Evolutionary conservation across 441 rosid species (phyloP), one percentile per base, ranked within the genome.

Genomic region (Brassica hybrid): DNA sequence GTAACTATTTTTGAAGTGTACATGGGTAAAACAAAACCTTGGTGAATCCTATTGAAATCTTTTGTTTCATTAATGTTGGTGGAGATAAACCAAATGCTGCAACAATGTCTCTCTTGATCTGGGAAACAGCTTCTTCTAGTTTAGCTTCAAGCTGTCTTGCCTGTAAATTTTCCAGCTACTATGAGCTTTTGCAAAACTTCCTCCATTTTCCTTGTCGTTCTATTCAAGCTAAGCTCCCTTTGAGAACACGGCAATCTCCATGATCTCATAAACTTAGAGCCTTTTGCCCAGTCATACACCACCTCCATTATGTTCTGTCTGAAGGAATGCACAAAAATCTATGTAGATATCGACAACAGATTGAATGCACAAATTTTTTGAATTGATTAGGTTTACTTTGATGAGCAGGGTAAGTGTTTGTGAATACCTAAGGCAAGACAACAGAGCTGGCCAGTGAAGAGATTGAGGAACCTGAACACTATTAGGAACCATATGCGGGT

Each of bases 401-500:
- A 36, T 36, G 41, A 36, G 41, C 11, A 8, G 10, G 41, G 41
- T 1, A 36, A 36, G 41, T 36, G 41, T 36, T 36, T 1, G 41
- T 36, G 41, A 36, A 36, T 36, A 36, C 41, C 41, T 36, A 36
- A 36, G 41, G 3, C 41, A 36, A 36, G 41, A 36, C 41, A 36
- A 36, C 41, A 36, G 41, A 36, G 41, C 41, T 8, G 41, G 41
- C 9, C 9, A 36, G 10, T 8, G 64, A 79, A 57, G 91, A 89
- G 76, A 72, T 88, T 74, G 97, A 88, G 73, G 73, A 91, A 85
- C 70, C 86, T 86, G 87, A 92, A 82, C 70, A 81, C 85, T 43
- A 81, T 96, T 58, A 86, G 90, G 82, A 86, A 81, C 71, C 94
- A 96, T 82, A 82, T 86, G 89, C 92, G 98, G 25, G 77, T 80